Percentiles rank a stretch among this genome's conserved stretches.
Evolutionary conservation across 768 basidiomycete genomes (phyloP).

Genomic region (Lentinula detonsa): DNA sequence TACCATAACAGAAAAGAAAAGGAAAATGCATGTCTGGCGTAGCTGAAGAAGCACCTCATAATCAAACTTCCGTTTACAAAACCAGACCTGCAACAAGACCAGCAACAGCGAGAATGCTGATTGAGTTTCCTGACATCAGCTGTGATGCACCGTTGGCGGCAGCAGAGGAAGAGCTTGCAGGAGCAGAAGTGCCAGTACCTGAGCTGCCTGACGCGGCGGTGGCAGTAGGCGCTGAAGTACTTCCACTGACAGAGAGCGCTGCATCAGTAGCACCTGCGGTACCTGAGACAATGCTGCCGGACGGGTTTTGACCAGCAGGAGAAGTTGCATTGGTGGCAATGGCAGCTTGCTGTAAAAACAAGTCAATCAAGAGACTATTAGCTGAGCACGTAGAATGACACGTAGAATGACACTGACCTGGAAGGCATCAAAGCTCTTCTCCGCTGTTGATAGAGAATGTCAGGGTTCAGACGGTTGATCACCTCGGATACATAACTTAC

Average conservation of each 20-base stretch:
- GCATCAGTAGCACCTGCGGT: slow-evolving; percentile 4
- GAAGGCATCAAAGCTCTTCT: slow-evolving; percentile 43
- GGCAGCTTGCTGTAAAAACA: slow-evolving; percentile 3
- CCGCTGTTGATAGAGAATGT: slow-evolving; percentile 14
- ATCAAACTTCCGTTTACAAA: background rate
- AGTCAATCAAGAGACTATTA: background rate
- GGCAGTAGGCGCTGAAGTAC: slow-evolving; percentile 5
- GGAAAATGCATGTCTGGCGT: background rate
- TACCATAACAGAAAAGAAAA: background rate
- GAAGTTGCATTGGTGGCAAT: slow-evolving; percentile 16
- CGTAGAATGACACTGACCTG: slow-evolving; percentile 20
- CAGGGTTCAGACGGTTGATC: background rate
- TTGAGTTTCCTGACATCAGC: background rate
- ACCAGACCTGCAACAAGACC: slow-evolving; percentile 4
- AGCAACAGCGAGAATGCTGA: slow-evolving; percentile 4
- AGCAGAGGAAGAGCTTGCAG: slow-evolving; percentile 12
- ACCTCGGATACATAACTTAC: background rate
- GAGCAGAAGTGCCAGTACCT: slow-evolving; percentile 11
- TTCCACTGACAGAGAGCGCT: slow-evolving; percentile 9
- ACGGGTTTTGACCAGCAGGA: slow-evolving; percentile 3
- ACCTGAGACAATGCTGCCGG: slow-evolving; percentile 6
- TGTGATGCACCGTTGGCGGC: slow-evolving; percentile 2
- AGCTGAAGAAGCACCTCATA: background rate
- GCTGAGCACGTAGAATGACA: background rate
- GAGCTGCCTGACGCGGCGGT: slow-evolving; percentile 16